Evolutionary conservation across 768 basidiomycete genomes (phyloP), one percentile per base, ranked within the genome.

Genomic region (Mycena floridula): DNA sequence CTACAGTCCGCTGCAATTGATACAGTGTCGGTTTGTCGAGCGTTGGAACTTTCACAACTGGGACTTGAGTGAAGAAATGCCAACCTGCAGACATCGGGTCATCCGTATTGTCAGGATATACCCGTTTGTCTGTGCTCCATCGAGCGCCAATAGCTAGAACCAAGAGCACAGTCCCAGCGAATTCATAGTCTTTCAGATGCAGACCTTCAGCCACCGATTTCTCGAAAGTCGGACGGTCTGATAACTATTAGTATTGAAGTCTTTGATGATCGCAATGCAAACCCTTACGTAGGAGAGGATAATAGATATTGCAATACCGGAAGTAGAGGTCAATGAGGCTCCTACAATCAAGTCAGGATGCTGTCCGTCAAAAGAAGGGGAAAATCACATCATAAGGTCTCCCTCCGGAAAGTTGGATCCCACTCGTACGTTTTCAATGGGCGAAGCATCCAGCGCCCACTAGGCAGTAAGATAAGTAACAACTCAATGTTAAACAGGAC

Each of bases 1-100:
- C 82, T 51, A 71, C 77, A 73, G 63, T 73, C 37, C 73, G 72
- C 59, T 94, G 91, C 35, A 93, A 62, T 50, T 91, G 88, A 58
- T 79, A 74, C 51, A 93, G 57, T 11, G 77, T 65, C 1, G 86
- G 77, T 5, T 78, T 70, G 0, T 73, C 66, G 16, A 68, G 28
- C 87, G 67, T 63, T 37, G 69, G 55, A 1, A 74, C 72, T 55
- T 74, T 76, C 39, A 83, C 68, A 47, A 78, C 67, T 42, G 83
- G 70, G 7, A 89, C 77, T 55, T 85, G 82, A 25, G 73, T 65
- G 52, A 77, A 81, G 69, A 76, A 86, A 46, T 71, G 74, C 80
- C 81, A 84, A 0, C 82, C 85, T 21, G 73, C 70, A 20, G 66
- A 72, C 24, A 67, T 57, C 5, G 56, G 52, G 56, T 59, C 67